Base-by-base conservation (phyloP, 2,329 filamentous ascomycete genomes). In the Fusarium redolens region DNA sequence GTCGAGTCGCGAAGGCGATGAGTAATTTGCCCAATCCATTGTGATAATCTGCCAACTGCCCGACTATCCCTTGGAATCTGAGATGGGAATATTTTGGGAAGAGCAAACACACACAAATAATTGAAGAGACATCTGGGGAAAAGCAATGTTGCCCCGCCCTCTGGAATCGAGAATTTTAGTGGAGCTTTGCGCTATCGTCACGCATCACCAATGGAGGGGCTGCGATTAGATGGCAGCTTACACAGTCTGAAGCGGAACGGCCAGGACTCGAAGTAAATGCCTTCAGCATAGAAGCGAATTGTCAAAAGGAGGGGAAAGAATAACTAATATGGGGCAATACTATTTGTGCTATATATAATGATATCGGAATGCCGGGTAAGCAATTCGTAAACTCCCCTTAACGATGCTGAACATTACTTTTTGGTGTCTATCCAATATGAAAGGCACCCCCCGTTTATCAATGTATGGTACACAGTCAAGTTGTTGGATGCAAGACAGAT, bases 21-120 rank as follows among this genome's bases (percentile, higher is more conserved):
- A 75, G 28, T 71, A 58, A 59, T 77, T 78, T 51, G 68, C 55
- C 76, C 72, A 77, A 35, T 76, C 75, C 76, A 78, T 78, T 35
- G 51, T 70, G 69, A 58, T 33, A 50, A 61, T 58, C 63, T 62
- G 51, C 52, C 50, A 56, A 50, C 54, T 59, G 66, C 65, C 43
- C 64, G 60, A 68, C 52, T 65, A 35, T 47, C 50, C 17, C 58
- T 69, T 22, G 10, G 25, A 48, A 41, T 58, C 51, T 45, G 59
- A 25, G 44, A 56, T 41, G 22, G 40, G 40, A 52, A 64, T 57
- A 44, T 41, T 58, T 48, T 66, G 52, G 52, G 54, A 63, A 58
- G 41, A 70, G 40, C 51, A 57, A 47, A n/a, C 35, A 61, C 68
- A 43, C 65, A 68, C 65, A 68, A 44, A 69, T 45, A 50, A 51